These are phyloP conservation scores for Ophiostoma tasmaniense DNA, from an alignment of 2,329 filamentous ascomycete genomes.

Conservation along the genomic window DNA sequence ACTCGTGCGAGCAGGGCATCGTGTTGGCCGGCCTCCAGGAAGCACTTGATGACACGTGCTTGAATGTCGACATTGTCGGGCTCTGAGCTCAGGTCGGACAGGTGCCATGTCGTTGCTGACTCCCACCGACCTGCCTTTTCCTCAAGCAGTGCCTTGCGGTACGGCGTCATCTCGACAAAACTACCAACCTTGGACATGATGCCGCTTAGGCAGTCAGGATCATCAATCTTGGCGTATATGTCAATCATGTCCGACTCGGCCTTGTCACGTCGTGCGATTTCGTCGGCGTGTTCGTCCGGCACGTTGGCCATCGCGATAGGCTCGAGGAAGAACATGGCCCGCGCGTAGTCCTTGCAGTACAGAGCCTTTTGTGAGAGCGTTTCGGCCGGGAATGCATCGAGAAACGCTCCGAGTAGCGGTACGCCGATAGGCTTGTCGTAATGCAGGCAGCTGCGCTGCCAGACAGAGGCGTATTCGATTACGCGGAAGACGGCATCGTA, in stretches of 20 bases:
- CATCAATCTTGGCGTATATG: slow-evolving; percentile 95
- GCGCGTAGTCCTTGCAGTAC: slow-evolving; percentile 88
- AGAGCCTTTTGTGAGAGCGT: slow-evolving; percentile 72
- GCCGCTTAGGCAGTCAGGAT: slow-evolving; percentile 91
- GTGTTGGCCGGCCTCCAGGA: slow-evolving; percentile 93
- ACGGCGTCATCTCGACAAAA: slow-evolving; percentile 57
- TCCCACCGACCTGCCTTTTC: slow-evolving; percentile 89
- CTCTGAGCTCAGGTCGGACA: slow-evolving; percentile 73
- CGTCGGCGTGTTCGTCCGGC: slow-evolving; percentile 37
- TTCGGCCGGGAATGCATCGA: slow-evolving; percentile 62
- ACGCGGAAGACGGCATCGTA: slow-evolving; percentile 88
- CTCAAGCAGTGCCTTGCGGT: slow-evolving; percentile 89
- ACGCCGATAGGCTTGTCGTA: slow-evolving; percentile 52
- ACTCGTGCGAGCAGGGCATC: slow-evolving; percentile 82
- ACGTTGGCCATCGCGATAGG: slow-evolving; percentile 54
- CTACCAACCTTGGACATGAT: slow-evolving; percentile 81
- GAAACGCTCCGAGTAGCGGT: slow-evolving; percentile 40
- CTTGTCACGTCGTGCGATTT: slow-evolving; percentile 35
- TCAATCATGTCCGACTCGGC: slow-evolving; percentile 75
- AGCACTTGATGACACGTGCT: slow-evolving; percentile 72
- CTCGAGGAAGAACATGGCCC: slow-evolving; percentile 90
- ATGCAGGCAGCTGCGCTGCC: slow-evolving; percentile 69
- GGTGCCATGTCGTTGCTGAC: slow-evolving; percentile 95
- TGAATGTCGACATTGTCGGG: slow-evolving; percentile 72
- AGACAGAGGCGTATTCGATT: slow-evolving; percentile 84